Base-by-base conservation (phyloP, 371 early-diverging fungal species). In the Apophysomyces elegans region DNA sequence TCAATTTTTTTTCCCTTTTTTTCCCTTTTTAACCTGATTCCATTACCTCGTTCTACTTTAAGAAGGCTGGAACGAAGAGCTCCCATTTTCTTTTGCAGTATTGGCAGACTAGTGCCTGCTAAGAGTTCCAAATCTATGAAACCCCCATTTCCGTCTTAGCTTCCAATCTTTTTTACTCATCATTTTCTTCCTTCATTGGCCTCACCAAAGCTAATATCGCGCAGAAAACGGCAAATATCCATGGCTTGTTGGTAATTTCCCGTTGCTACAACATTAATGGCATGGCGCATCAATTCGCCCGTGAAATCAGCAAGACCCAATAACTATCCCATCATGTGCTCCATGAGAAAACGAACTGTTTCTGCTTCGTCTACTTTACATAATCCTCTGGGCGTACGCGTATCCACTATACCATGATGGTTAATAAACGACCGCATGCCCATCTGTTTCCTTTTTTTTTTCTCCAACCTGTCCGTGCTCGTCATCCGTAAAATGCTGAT, bases 231-330 rank as follows among this genome's bases (percentile, higher is more conserved):
- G 41, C 86, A 80, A 35, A 86, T 80, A 4, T 74, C 63, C 64
- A 78, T 75, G 4, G 86, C 85, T 9, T 73, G 70, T n/a, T 76
- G 76, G 41, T 77, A 75, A 39, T 74, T 62, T 56, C 88, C 72
- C 57, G 77, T 45, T 47, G 77, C 73, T 41, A 78, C 82, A 62
- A 59, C 71, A 56, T 88, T 81, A 68, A 90, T 89, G 5, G 86
- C 85, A 21, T 83, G 73, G 41, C 90, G 79, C 90, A 90, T 90
- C 57, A 91, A 64, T 66, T 90, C 90, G 43, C 91, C 91, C 13
- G 90, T 89, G 44, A 90, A 80, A 74, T 90, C 90, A 7, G 85
- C 87, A 14, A 91, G 64, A 36, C 90, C 91, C 7, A 87, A 61
- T 16, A 79, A 47, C 75, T 69, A 43, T 8, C 2, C 26, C 41